Evolutionary conservation across 345 rosid species (phyloP).

Genomic region (Brassica rapa): DNA sequence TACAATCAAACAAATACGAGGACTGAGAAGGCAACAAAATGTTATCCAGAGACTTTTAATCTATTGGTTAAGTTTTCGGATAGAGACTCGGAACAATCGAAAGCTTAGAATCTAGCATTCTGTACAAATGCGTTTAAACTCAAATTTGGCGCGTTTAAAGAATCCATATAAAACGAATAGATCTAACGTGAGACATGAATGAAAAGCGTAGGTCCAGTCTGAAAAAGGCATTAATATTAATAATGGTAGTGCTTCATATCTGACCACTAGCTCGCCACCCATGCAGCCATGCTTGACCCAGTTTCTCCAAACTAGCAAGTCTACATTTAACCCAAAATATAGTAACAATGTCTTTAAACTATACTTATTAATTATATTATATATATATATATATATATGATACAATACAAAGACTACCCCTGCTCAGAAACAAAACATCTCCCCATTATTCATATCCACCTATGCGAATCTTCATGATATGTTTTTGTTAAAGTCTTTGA

Average conservation of each 20-base stretch:
- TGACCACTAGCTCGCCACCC: conserved; percentile 19
- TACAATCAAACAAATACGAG: background rate
- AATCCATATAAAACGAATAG: background rate
- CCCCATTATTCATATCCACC: background rate
- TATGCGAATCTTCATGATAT: background rate
- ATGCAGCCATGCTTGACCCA: conserved; percentile 28
- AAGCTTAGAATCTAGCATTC: background rate
- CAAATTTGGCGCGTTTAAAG: background rate
- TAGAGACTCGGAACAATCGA: background rate
- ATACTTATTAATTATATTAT: background rate
- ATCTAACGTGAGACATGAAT: background rate
- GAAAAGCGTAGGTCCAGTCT: background rate
- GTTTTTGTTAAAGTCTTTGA: background rate
- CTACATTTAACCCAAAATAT: background rate
- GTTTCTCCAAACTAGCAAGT: background rate
- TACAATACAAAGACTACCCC: background rate
- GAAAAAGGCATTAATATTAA: background rate
- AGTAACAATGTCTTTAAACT: background rate
- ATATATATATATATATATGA: background rate
- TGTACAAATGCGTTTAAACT: background rate
- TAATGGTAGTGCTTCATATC: background rate
- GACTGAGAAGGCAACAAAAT: background rate
- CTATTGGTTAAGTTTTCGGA: background rate
- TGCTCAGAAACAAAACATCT: background rate
- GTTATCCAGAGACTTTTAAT: background rate